A percentile compares a stretch with the other conserved stretches of the same genome.
Evolutionary conservation across 2,329 filamentous ascomycete genomes (phyloP).

Genomic region (Apiospora saccharicola): DNA sequence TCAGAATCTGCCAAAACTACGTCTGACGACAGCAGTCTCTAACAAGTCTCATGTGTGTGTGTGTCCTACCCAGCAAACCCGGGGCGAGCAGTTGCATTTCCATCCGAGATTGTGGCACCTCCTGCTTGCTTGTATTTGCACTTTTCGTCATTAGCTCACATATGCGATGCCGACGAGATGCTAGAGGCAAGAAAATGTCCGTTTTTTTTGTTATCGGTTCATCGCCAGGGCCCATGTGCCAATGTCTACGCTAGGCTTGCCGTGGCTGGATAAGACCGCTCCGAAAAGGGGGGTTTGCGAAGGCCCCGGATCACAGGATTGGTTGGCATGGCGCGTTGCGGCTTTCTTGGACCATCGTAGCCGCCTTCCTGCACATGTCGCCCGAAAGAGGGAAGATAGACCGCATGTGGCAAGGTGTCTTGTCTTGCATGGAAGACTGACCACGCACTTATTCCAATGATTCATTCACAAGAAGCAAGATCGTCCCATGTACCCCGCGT

Average conservation of each 20-base stretch:
- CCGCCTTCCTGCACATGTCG: not conserved
- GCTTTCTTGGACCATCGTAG: not conserved
- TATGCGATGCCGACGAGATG: not conserved
- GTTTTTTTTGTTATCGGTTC: not conserved
- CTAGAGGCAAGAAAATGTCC: not conserved
- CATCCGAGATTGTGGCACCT: not conserved
- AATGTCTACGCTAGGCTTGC: slow-evolving; percentile 5
- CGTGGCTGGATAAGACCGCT: slow-evolving; percentile 8
- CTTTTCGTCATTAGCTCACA: not conserved
- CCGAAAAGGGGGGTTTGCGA: not conserved
- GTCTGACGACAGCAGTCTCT: slow-evolving; percentile 12
- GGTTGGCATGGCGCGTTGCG: not conserved
- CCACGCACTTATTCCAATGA: not conserved
- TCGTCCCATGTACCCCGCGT: slow-evolving; percentile 16
- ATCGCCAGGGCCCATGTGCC: not conserved
- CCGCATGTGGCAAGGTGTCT: not conserved
- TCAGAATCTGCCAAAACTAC: slow-evolving; percentile 13
- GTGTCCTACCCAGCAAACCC: not conserved
- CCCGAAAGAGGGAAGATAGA: not conserved
- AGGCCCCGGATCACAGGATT: not conserved
- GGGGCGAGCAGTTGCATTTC: not conserved
- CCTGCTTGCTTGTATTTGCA: not conserved
- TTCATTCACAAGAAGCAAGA: not conserved
- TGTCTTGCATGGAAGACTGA: not conserved
- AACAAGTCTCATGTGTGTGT: not conserved